Evolutionary conservation across 2,329 filamentous ascomycete genomes (phyloP).

Genomic region (Coleophoma cylindrospora): DNA sequence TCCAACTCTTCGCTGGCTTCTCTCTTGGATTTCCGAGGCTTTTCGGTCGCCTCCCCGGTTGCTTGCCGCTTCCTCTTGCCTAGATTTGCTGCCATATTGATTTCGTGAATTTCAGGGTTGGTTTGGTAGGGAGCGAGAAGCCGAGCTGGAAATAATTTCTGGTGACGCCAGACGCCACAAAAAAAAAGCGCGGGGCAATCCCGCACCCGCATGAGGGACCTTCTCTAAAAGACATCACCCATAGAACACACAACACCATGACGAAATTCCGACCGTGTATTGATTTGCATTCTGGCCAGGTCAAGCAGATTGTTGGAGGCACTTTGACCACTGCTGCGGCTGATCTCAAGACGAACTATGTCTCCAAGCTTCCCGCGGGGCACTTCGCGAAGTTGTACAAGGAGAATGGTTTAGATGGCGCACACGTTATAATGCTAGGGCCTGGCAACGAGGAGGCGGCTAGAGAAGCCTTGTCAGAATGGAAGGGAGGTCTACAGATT

Average conservation of each 20-base stretch:
- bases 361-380: slow-evolving; percentile 75
- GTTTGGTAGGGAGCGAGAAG: not conserved
- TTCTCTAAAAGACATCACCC: not conserved
- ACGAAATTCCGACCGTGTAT: slow-evolving; percentile 95
- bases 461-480: slow-evolving; percentile 68
- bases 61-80: slow-evolving; percentile 43
- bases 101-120: not conserved
- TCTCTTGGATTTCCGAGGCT: slow-evolving; percentile 10
- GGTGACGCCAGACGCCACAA: slow-evolving; percentile 1
- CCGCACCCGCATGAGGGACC: slow-evolving; percentile 1
- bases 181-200: not conserved
- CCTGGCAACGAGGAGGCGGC: slow-evolving; percentile 81
- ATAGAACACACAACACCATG: slow-evolving; percentile 48
- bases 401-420: slow-evolving; percentile 67
- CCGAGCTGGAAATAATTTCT: slow-evolving; percentile 6
- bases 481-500: slow-evolving; percentile 79
- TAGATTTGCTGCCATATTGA: slow-evolving; percentile 27
- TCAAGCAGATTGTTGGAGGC: slow-evolving; percentile 97
- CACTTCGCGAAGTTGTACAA: slow-evolving; percentile 82
- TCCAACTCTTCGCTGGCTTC: slow-evolving; percentile 14
- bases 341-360: slow-evolving; percentile 83
- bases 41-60: slow-evolving; percentile 24
- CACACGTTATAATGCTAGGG: slow-evolving; percentile 95
- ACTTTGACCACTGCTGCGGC: slow-evolving; percentile 68
- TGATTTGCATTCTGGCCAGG: slow-evolving; percentile 92